Conservation (phyloP, 106 monocot species). For the Chionographis japonica region DNA sequence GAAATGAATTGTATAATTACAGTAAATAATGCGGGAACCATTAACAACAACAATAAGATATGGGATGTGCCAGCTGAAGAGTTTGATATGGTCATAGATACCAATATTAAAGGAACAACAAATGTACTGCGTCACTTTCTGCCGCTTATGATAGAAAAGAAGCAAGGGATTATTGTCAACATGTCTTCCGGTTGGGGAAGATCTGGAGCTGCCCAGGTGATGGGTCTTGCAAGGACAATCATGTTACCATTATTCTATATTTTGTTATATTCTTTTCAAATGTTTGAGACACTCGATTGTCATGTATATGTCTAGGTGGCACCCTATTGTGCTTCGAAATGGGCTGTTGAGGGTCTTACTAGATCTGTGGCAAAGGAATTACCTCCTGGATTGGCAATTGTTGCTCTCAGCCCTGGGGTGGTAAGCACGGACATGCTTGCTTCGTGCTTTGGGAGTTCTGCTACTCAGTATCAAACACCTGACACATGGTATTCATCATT, state of each 20-base stretch:
- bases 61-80: constrained; percentile 90
- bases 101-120: constrained; percentile 80
- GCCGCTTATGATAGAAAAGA: constrained; percentile 81
- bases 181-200: constrained; percentile 94
- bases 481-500: constrained; percentile 65
- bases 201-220: constrained; percentile 84
- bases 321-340: constrained; percentile 93
- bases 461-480: constrained; percentile 72
- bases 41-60: constrained; percentile 93
- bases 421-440: constrained; percentile 90
- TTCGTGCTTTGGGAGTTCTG: constrained; percentile 81
- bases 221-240: neutral
- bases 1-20: constrained; percentile 16
- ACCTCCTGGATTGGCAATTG: constrained; percentile 74
- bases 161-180: constrained; percentile 79
- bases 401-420: constrained; percentile 89
- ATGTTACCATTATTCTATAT: neutral
- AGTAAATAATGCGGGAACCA: constrained; percentile 95
- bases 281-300: neutral
- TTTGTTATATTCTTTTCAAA: neutral
- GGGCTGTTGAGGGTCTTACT: constrained; percentile 91
- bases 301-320: constrained; percentile 49
- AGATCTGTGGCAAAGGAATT: constrained; percentile 86
- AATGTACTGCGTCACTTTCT: constrained; percentile 90
- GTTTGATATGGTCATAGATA: constrained; percentile 89